Percentiles rank a stretch among this genome's conserved stretches.
Evolutionary conservation across 192 early-diverging fungal genomes (phyloP).

Genomic region (Geranomyces michiganensis): DNA sequence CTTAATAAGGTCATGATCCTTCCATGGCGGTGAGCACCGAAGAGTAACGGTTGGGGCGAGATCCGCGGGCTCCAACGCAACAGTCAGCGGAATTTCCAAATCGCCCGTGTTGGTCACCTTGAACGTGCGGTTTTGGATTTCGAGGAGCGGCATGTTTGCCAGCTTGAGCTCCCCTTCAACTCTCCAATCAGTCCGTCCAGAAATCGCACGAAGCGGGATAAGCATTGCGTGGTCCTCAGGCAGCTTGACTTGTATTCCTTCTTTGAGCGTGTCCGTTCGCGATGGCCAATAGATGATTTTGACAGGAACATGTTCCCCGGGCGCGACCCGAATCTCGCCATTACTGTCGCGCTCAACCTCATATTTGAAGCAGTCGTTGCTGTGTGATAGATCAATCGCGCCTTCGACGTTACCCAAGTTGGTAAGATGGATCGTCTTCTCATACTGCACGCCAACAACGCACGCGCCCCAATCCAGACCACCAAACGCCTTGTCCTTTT

Average conservation of each 20-base stretch:
- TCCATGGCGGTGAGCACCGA: slow-evolving; percentile 4
- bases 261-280: slow-evolving; percentile 47
- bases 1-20: slow-evolving; percentile 7
- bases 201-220: slow-evolving; percentile 39
- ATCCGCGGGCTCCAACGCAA: slow-evolving; percentile 35
- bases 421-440: slow-evolving; percentile 45
- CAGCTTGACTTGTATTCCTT: slow-evolving; percentile 39
- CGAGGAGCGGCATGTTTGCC: slow-evolving; percentile 52
- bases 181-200: slow-evolving; percentile 49
- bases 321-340: slow-evolving; percentile 41
- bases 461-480: slow-evolving; percentile 56
- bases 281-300: slow-evolving; percentile 43
- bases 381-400: slow-evolving; percentile 43
- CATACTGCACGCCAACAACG: slow-evolving; percentile 48
- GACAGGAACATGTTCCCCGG: slow-evolving; percentile 35
- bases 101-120: slow-evolving; percentile 51
- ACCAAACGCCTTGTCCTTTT: slow-evolving; percentile 40
- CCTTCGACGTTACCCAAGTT: slow-evolving; percentile 58
- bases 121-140: slow-evolving; percentile 43
- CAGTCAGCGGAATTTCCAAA: slow-evolving; percentile 51
- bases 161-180: slow-evolving; percentile 45
- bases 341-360: slow-evolving; percentile 34
- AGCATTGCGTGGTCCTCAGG: slow-evolving; percentile 28
- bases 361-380: slow-evolving; percentile 45
- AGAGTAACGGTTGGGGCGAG: slow-evolving; percentile 22